These are phyloP conservation scores for Colletotrichum gigasporum DNA, from an alignment of 2,329 filamentous ascomycete species.

Conservation along the genomic window DNA sequence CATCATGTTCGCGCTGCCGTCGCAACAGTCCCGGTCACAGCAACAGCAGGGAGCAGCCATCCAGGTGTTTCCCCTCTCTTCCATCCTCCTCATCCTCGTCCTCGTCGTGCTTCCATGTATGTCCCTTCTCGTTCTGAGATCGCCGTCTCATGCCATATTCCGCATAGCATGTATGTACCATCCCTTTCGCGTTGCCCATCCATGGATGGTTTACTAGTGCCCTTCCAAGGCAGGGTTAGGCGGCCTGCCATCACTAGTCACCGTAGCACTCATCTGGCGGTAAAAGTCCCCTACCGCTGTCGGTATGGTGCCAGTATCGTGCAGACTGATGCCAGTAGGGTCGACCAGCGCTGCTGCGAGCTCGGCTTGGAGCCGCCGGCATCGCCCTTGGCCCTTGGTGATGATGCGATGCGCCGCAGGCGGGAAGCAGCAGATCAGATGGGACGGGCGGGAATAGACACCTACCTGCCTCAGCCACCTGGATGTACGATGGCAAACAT, in stretches of 20 bases:
- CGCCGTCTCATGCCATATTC: neutral
- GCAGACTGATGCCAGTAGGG: neutral
- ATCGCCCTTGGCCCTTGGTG: neutral
- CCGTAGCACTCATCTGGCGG: too few relatives aligned
- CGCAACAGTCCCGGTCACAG: conserved; percentile 5
- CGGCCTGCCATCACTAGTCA: neutral
- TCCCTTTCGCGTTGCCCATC: neutral
- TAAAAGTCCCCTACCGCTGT: neutral
- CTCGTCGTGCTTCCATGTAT: neutral
- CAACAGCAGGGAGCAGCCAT: neutral
- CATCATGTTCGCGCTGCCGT: conserved; percentile 10
- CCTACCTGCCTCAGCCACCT: too few relatives aligned
- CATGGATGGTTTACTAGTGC: neutral
- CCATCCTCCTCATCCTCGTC: too few relatives aligned
- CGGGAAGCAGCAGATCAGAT: neutral
- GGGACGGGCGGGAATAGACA: neutral
- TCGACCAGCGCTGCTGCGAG: neutral
- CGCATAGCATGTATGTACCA: neutral
- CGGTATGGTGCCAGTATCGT: neutral
- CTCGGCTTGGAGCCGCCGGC: neutral
- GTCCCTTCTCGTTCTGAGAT: neutral
- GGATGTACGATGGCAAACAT: too few relatives aligned
- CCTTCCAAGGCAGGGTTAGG: neutral
- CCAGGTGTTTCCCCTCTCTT: too few relatives aligned
- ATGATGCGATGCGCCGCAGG: conserved; percentile 1